Percentiles rank a stretch among this genome's conserved stretches.
Evolutionary conservation across 257 asterid genomes (phyloP).

Genomic region (Mitragyna speciosa): DNA sequence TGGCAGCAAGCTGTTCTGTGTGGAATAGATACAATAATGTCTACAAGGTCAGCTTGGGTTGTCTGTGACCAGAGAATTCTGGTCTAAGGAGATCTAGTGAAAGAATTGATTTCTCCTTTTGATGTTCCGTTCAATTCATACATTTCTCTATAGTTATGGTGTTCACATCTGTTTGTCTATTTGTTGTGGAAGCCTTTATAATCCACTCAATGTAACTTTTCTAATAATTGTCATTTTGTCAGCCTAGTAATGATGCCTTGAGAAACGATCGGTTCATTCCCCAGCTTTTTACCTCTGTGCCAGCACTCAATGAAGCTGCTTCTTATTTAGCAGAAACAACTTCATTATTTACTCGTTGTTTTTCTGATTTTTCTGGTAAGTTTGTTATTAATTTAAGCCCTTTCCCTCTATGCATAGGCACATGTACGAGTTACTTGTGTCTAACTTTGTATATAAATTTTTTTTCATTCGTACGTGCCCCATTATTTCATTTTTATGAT

Average conservation of each 20-base stretch:
- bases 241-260: constrained; percentile 48
- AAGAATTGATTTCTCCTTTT: not conserved
- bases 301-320: constrained; percentile 77
- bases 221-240: constrained; percentile 10
- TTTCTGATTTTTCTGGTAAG: constrained; percentile 59
- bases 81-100: not conserved
- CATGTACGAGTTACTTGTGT: not conserved
- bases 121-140: not conserved
- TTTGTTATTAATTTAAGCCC: not conserved
- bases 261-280: constrained; percentile 64
- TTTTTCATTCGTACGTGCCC: not conserved
- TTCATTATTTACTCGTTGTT: constrained; percentile 79
- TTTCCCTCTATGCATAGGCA: not conserved
- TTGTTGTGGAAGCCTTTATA: not conserved
- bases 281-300: constrained; percentile 71
- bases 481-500: not conserved
- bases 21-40: not conserved
- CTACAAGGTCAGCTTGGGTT: not conserved
- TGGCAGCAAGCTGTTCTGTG: not conserved
- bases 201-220: not conserved
- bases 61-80: not conserved
- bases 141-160: not conserved
- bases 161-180: not conserved
- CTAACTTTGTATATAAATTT: not conserved
- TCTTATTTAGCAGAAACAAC: constrained; percentile 78